Percentiles rank a stretch among this genome's conserved stretches.
Conservation (phyloP, 2,329 filamentous ascomycete species). For the Diaporthe australafricana region DNA sequence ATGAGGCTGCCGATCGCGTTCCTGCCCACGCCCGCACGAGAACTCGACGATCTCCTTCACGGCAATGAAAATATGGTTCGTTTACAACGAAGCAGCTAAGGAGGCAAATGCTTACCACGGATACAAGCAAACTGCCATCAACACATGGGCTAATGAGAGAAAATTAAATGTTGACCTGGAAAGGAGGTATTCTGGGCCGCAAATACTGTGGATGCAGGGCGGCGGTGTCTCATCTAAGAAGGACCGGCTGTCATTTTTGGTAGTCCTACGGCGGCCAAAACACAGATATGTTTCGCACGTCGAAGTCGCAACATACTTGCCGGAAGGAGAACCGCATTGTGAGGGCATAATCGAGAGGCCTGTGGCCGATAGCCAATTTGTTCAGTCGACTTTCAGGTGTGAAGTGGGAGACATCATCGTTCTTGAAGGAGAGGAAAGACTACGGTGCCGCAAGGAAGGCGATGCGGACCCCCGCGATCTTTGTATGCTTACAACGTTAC, state of each 20-base stretch:
- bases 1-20: background rate
- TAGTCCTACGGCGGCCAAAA: background rate
- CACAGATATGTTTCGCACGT: background rate
- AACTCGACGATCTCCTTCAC: background rate
- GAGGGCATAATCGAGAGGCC: background rate
- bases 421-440: background rate
- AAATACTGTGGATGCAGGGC: background rate
- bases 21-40: background rate
- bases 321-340: background rate
- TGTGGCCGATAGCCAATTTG: background rate
- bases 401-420: background rate
- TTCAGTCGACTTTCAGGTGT: background rate
- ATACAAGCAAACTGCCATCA: background rate
- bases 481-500: background rate
- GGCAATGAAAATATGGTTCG: background rate
- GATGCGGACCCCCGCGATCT: background rate
- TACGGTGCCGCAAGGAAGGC: background rate
- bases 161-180: background rate
- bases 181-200: background rate
- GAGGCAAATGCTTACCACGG: background rate
- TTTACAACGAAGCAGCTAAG: background rate
- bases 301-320: too few species aligned
- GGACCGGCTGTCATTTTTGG: background rate
- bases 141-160: background rate
- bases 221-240: background rate